phyloP scores from a whole-genome alignment of 2,329 filamentous ascomycete species.

The Trichoderma semiorbis region DNA sequence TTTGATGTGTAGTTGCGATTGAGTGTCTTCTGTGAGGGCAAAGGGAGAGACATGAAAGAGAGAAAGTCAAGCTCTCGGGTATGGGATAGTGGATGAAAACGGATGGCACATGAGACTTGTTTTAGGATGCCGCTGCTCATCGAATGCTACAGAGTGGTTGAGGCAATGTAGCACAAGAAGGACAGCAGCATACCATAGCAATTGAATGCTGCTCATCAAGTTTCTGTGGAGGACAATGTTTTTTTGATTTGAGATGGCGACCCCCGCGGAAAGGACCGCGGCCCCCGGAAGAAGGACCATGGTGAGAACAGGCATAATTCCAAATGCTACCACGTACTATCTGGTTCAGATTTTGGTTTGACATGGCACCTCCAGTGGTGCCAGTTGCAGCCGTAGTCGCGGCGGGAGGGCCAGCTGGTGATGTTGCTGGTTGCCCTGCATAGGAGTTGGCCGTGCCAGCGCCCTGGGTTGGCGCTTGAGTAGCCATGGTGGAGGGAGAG shows the following conservation, averaged over 20 bases:
- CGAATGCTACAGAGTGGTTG: neutral
- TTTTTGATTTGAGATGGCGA: neutral
- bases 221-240: neutral
- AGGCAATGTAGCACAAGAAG: neutral
- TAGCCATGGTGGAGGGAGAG: conserved; percentile 31
- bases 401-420: conserved; percentile 31
- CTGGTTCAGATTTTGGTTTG: conserved; percentile 88
- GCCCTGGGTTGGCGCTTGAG: conserved; percentile 30
- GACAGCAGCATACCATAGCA: neutral
- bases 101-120: neutral
- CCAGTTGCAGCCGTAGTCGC: conserved; percentile 33
- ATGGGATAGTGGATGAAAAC: neutral
- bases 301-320: neutral
- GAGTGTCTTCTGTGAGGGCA: neutral
- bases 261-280: neutral
- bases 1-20: neutral
- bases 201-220: neutral
- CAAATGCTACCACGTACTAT: conserved; percentile 65
- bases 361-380: conserved; percentile 47
- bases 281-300: neutral
- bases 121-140: neutral
- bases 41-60: neutral
- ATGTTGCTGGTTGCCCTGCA: conserved; percentile 32
- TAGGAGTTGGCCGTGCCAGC: conserved; percentile 31
- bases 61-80: neutral